These are phyloP conservation scores for Podila epigama DNA, from an alignment of 192 early-diverging fungal genomes.

Conservation along the genomic window DNA sequence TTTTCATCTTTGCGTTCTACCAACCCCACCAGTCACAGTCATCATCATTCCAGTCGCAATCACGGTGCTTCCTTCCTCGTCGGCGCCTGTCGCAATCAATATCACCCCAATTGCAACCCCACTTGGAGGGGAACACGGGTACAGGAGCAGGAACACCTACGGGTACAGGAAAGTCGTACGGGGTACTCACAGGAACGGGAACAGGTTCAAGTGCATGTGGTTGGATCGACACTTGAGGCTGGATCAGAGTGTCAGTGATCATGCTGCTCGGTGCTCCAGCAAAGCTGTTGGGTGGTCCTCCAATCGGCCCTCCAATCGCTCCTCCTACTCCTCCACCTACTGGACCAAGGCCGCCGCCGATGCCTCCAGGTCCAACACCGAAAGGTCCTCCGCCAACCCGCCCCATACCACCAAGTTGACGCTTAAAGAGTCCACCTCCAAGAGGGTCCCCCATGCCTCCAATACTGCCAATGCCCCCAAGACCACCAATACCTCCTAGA, in stretches of 20 bases:
- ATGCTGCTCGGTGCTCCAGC: slow-evolving; percentile 1
- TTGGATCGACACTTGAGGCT: slow-evolving; percentile 25
- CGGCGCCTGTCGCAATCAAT: neutral
- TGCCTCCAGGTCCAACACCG: neutral
- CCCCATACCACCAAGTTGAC: slow-evolving; percentile 3
- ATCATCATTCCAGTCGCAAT: no score
- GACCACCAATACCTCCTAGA: neutral
- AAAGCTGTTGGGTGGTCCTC: neutral
- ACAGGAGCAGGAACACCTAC: slow-evolving; percentile 20
- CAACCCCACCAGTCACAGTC: neutral
- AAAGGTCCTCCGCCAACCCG: neutral
- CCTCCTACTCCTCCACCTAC: neutral
- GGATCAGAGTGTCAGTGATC: slow-evolving; percentile 23
- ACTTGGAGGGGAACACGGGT: neutral
- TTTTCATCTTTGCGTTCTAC: neutral
- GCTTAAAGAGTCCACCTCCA: neutral
- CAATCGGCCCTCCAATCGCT: neutral
- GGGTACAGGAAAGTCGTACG: slow-evolving; percentile 28
- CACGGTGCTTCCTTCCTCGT: no score
- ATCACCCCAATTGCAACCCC: neutral
- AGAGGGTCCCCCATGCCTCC: neutral
- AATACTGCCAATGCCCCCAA: neutral
- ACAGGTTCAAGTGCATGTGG: slow-evolving; percentile 30
- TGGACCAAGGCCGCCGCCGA: neutral
- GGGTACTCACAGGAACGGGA: slow-evolving; percentile 21